phyloP scores from a whole-genome alignment of 352 stramenopile species.

The Phytopythium litorale region DNA sequence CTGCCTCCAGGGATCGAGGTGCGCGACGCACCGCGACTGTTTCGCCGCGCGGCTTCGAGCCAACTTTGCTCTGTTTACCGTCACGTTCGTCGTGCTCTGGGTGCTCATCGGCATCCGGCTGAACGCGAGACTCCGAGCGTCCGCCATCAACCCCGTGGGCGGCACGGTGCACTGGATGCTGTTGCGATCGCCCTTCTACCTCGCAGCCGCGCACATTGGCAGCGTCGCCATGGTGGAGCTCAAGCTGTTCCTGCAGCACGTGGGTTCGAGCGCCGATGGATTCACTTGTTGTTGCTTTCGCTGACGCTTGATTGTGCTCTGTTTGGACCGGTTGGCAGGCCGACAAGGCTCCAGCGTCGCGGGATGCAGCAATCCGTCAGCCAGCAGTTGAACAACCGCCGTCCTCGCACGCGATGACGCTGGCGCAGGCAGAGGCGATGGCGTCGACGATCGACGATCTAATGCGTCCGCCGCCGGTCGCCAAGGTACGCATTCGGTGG shows the following conservation, averaged over 20 bases:
- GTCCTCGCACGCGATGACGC: neutral
- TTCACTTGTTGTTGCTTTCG: neutral
- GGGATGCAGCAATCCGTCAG: neutral
- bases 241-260: constrained; percentile 79
- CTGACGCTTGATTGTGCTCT: neutral
- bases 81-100: constrained; percentile 42
- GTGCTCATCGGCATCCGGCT: constrained; percentile 59
- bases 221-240: constrained; percentile 60
- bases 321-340: constrained; percentile 14
- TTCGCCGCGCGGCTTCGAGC: constrained; percentile 46
- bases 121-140: constrained; percentile 65
- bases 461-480: constrained; percentile 23
- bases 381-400: neutral
- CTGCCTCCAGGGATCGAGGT: constrained; percentile 36
- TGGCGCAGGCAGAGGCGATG: constrained; percentile 8
- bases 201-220: constrained; percentile 55
- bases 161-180: constrained; percentile 75
- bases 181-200: constrained; percentile 58
- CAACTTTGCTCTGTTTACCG: constrained; percentile 44
- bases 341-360: constrained; percentile 15
- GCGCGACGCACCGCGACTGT: constrained; percentile 40
- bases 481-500: constrained; percentile 11
- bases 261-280: constrained; percentile 5
- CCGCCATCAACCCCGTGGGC: constrained; percentile 71
- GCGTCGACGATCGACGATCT: constrained; percentile 29